These are phyloP conservation scores for Taphrina betulina DNA, from an alignment of 1,139 yeast genomes.

Conservation along the genomic window DNA sequence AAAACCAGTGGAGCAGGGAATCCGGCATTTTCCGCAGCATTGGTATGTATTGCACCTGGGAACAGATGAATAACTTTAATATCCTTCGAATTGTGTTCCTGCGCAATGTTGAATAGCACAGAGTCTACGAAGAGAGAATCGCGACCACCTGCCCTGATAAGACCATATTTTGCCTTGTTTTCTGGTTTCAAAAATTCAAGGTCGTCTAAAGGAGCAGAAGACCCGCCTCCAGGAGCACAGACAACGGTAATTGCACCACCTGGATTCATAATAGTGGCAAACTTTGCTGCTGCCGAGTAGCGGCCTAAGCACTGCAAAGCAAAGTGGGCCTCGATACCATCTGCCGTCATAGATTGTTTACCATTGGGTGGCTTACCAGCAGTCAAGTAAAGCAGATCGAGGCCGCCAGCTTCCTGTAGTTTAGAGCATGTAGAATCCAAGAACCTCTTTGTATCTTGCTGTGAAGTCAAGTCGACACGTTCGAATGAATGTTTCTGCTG, in stretches of 20 bases:
- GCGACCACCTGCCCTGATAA: slow-evolving; percentile 6
- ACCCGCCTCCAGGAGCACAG: slow-evolving; percentile 26
- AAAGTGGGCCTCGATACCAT: slow-evolving; percentile 27
- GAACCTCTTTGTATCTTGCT: slow-evolving; percentile 24
- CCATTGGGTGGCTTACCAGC: slow-evolving; percentile 30
- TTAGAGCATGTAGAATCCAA: slow-evolving; percentile 3
- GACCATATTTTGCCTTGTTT: slow-evolving; percentile 9
- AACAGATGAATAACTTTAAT: slow-evolving; percentile 18
- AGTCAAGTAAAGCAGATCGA: slow-evolving; percentile 24
- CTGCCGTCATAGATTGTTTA: slow-evolving; percentile 3
- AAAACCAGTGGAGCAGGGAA: slow-evolving; percentile 17
- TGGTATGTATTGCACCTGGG: slow-evolving; percentile 16
- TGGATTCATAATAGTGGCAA: slow-evolving; percentile 10
- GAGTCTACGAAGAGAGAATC: slow-evolving; percentile 30
- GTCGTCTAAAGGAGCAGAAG: slow-evolving; percentile 14
- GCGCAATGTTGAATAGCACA: slow-evolving; percentile 15
- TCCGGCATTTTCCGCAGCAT: slow-evolving; percentile 27
- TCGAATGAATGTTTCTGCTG: slow-evolving; percentile 18
- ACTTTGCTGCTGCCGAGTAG: slow-evolving; percentile 16
- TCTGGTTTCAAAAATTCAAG: slow-evolving; percentile 17
- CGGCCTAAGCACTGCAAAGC: slow-evolving; percentile 29
- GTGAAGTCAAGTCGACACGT: slow-evolving; percentile 24
- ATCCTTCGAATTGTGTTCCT: neutral
- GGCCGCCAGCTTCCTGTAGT: slow-evolving; percentile 2
- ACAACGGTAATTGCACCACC: slow-evolving; percentile 18